Percentiles rank a stretch among this genome's conserved stretches.
Evolutionary conservation across 169 alveolate genomes (phyloP).

Genomic region (Amoebophrya sp.): DNA sequence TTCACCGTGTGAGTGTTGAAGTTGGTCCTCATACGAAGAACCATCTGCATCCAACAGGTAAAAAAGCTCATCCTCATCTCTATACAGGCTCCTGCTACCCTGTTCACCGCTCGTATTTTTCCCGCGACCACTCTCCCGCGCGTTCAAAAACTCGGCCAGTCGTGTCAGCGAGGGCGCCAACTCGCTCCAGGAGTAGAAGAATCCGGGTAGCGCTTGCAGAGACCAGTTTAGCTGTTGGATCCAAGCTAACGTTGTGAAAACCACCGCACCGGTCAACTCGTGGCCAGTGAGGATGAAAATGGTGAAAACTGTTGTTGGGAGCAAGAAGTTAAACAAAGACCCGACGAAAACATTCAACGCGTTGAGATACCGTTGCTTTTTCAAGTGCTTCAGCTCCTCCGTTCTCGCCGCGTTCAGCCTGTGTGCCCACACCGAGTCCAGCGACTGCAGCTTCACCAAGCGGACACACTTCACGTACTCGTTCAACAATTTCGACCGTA

Average conservation of each 20-base stretch:
- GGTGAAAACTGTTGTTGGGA: neutral
- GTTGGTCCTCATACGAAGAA: too few species aligned
- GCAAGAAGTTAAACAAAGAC: neutral
- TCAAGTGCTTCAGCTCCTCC: neutral
- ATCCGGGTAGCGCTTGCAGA: neutral
- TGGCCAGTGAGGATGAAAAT: neutral
- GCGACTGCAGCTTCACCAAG: neutral
- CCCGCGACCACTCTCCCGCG: too few species aligned
- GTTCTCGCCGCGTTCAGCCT: neutral
- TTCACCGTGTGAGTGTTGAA: too few species aligned
- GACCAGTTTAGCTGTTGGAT: neutral
- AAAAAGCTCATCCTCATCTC: too few species aligned
- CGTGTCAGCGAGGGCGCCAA: neutral
- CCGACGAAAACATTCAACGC: neutral
- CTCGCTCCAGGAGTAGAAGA: neutral
- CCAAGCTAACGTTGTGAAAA: neutral
- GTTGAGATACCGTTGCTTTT: neutral
- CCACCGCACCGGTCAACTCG: neutral
- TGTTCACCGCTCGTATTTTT: too few species aligned
- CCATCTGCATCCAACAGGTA: too few species aligned
- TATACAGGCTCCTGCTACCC: too few species aligned
- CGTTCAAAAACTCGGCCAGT: neutral
- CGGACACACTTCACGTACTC: slow-evolving; percentile 17
- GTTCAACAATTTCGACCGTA: neutral
- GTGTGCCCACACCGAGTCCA: neutral